Evolutionary conservation across 805 yeast genomes (phyloP).

Genomic region (Saturnispora besseyi): DNA sequence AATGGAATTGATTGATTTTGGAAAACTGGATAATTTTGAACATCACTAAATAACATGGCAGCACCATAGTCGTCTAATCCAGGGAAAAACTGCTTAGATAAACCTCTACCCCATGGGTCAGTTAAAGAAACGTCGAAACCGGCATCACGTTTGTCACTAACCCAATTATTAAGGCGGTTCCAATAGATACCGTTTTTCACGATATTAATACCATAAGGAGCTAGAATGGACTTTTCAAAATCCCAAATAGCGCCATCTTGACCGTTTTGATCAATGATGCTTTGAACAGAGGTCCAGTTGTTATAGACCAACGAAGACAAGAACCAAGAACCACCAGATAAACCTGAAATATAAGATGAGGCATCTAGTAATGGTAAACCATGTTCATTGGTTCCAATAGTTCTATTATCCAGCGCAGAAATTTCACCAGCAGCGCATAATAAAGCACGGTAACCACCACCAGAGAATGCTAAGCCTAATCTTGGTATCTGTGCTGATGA

Average conservation of each 20-base stretch:
- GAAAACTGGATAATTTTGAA: slow-evolving; percentile 55
- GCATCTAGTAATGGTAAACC: slow-evolving; percentile 72
- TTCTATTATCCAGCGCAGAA: slow-evolving; percentile 69
- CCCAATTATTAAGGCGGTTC: slow-evolving; percentile 43
- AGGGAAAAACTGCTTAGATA: slow-evolving; percentile 66
- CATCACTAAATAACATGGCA: slow-evolving; percentile 47
- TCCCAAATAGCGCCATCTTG: slow-evolving; percentile 55
- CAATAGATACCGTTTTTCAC: slow-evolving; percentile 44
- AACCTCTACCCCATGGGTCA: slow-evolving; percentile 73
- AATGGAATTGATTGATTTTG: slow-evolving; percentile 58
- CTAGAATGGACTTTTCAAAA: slow-evolving; percentile 47
- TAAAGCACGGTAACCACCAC: slow-evolving; percentile 92
- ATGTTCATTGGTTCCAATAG: slow-evolving; percentile 39
- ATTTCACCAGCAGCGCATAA: slow-evolving; percentile 76
- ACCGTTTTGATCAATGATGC: slow-evolving; percentile 35
- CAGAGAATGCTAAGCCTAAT: slow-evolving; percentile 59
- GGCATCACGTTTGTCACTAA: slow-evolving; percentile 45
- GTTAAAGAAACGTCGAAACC: slow-evolving; percentile 63
- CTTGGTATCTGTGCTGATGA: slow-evolving; percentile 31
- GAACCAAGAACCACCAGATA: slow-evolving; percentile 83
- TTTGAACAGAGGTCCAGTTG: slow-evolving; percentile 64
- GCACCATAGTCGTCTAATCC: slow-evolving; percentile 53
- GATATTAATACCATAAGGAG: slow-evolving; percentile 55
- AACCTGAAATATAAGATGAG: slow-evolving; percentile 62
- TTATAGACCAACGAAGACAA: slow-evolving; percentile 60